Evolutionary conservation across 2,329 filamentous ascomycete species (phyloP).

Genomic region (Cercospora sp.): DNA sequence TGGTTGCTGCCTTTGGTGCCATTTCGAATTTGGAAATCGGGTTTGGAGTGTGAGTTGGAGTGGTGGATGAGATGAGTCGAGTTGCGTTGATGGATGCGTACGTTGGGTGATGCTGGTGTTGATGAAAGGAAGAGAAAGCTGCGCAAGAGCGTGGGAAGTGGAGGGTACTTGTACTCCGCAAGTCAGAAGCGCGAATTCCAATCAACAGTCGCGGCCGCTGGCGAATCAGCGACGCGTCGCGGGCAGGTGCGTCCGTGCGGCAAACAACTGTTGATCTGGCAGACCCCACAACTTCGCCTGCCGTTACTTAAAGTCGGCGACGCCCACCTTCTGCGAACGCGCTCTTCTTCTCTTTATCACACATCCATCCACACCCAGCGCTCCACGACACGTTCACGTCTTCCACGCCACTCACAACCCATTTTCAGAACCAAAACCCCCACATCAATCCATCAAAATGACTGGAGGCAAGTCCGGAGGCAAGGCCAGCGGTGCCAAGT

Average conservation of each 20-base stretch:
- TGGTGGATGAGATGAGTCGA: constrained; percentile 35
- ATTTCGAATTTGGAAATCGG: constrained; percentile 60
- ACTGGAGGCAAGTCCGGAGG: constrained; percentile 99
- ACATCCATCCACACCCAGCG: constrained; percentile 39
- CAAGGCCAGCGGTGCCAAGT: constrained; percentile 98
- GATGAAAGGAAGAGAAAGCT: constrained; percentile 40
- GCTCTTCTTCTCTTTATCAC: constrained; percentile 40
- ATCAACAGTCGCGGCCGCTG: constrained; percentile 6
- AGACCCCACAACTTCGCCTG: constrained; percentile 10
- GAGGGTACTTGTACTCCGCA: constrained; percentile 15
- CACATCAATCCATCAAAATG: constrained; percentile 73
- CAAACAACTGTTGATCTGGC: constrained; percentile 18
- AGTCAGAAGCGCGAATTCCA: constrained; percentile 9
- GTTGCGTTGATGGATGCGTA: constrained; percentile 34
- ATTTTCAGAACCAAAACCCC: constrained; percentile 33
- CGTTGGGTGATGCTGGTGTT: constrained; percentile 35
- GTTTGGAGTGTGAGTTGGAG: constrained; percentile 35
- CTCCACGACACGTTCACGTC: constrained; percentile 26
- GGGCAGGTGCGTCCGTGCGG: constrained; percentile 16
- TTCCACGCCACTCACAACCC: constrained; percentile 34
- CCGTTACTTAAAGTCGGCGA: constrained; percentile 20
- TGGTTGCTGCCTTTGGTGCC: constrained; percentile 96
- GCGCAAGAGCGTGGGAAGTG: constrained; percentile 19
- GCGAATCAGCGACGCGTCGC: constrained; percentile 18
- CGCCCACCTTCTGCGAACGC: constrained; percentile 21